Evolutionary conservation across 495 filamentous ascomycete species (phyloP).

Genomic region (Cudoniella acicularis): DNA sequence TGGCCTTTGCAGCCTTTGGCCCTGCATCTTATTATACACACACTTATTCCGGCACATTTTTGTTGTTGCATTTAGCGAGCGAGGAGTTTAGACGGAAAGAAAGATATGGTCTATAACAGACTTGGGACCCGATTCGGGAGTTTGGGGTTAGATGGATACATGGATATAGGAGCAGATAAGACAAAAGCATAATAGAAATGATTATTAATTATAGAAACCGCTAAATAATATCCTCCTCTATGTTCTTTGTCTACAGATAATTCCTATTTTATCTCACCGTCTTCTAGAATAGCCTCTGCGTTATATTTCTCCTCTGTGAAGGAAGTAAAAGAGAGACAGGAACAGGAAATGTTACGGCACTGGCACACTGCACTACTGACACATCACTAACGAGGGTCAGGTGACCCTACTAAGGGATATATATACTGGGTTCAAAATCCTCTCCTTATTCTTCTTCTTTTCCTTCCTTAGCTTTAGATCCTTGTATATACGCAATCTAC

Average conservation of each 20-base stretch:
- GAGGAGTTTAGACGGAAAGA: slow-evolving; percentile 11
- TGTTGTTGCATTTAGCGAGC: slow-evolving; percentile 11
- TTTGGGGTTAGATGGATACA: not conserved
- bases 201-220: not conserved
- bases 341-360: not conserved
- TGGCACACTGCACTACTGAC: not conserved
- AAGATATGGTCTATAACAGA: slow-evolving; percentile 8
- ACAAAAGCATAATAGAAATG: not conserved
- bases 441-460: not conserved
- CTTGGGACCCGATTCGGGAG: not conserved
- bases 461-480: not conserved
- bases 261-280: not conserved
- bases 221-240: not conserved
- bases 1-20: slow-evolving; percentile 10
- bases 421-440: not conserved
- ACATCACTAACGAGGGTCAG: not conserved
- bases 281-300: not conserved
- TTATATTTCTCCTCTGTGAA: not conserved
- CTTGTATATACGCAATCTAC: not conserved
- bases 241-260: not conserved
- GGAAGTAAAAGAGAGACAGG: not conserved
- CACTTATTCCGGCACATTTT: slow-evolving; percentile 11
- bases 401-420: not conserved
- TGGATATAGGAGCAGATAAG: not conserved
- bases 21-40: slow-evolving; percentile 11